Evolutionary conservation across 768 basidiomycete genomes (phyloP), one percentile per base, ranked within the genome.

Genomic region (Tremella yokohamensis): DNA sequence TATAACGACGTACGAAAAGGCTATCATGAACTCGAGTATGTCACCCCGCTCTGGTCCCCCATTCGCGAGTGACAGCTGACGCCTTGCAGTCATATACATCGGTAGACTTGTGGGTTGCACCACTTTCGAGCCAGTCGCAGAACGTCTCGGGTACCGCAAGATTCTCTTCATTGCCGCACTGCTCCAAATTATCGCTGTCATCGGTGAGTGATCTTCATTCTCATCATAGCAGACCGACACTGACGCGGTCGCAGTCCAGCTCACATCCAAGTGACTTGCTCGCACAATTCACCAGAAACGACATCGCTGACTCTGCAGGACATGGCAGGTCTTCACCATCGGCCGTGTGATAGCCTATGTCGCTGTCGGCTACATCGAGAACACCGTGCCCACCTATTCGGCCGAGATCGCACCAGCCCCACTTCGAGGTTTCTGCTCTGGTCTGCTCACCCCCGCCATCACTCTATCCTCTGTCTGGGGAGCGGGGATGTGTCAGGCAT

Each of bases 11-110:
- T 51, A 55, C n/a, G 52, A 55, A 19, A 62, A 58, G 25, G 48
- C 64, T 1, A 39, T 65, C 8, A 58, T 58, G 60, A 65, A 65
- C 26, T 65, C 52, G 34, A 54, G 64, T 65, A 24, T 22, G 64
- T 65, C 3, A 7, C 9, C 9, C 24, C 20, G 48, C 20, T 9
- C 8, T 40, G 13, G 39, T 53, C 42, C 25, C 22, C 24, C 26
- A 11, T 29, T 38, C 7, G 44, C 20, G n/a, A 22, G 6, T 18
- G n/a, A 22, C 12, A 11, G 29, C 9, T 34, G 16, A 2, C 6
- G 11, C 19, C 9, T 34, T n/a, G 18, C 34, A 61, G 60, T 64
- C 50, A 54, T 57, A 12, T 64, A 19, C 22, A 40, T 61, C 47
- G 53, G 62, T 55, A 52, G 61, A 29, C 34, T 62, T 13, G 50